Conservation (phyloP, 371 early-diverging fungal genomes). For the Mucor racemosus region DNA sequence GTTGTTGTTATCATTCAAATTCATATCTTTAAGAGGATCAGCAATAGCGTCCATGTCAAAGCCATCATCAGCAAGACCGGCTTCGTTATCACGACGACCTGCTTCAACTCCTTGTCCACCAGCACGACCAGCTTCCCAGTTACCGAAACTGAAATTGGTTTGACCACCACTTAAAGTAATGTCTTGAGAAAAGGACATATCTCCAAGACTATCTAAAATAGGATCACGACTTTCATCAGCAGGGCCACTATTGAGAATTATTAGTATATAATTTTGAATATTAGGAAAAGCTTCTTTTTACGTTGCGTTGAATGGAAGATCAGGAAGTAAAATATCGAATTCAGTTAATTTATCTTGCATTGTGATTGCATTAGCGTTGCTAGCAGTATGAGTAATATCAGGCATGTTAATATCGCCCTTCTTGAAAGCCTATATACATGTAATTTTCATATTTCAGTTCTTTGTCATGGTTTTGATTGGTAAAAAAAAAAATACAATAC, state of each 20-base stretch:
- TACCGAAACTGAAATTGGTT: conserved; percentile 20
- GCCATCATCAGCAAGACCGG: conserved; percentile 31
- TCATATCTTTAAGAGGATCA: conserved; percentile 47
- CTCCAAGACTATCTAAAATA: conserved; percentile 35
- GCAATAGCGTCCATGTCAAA: conserved; percentile 33
- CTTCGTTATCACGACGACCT: conserved; percentile 53
- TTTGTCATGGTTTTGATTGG: not conserved
- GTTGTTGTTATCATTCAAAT: conserved; percentile 47
- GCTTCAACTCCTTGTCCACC: conserved; percentile 39
- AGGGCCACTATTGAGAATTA: not conserved
- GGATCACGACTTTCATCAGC: conserved; percentile 24
- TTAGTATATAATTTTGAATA: not conserved
- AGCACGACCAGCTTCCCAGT: conserved; percentile 23
- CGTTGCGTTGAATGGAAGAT: conserved; percentile 61
- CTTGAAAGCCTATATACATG: conserved; percentile 75
- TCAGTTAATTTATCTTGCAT: conserved; percentile 87
- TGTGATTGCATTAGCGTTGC: conserved; percentile 84
- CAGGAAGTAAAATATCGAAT: conserved; percentile 88
- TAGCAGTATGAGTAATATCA: conserved; percentile 70
- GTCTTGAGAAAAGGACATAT: conserved; percentile 58
- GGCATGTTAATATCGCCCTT: conserved; percentile 89
- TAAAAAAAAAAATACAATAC: conserved; percentile 43
- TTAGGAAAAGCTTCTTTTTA: not conserved
- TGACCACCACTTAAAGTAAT: conserved; percentile 58
- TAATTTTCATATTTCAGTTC: no score